Evolutionary conservation across 352 stramenopile genomes (phyloP).

Genomic region (Globisporangium sylvaticum): DNA sequence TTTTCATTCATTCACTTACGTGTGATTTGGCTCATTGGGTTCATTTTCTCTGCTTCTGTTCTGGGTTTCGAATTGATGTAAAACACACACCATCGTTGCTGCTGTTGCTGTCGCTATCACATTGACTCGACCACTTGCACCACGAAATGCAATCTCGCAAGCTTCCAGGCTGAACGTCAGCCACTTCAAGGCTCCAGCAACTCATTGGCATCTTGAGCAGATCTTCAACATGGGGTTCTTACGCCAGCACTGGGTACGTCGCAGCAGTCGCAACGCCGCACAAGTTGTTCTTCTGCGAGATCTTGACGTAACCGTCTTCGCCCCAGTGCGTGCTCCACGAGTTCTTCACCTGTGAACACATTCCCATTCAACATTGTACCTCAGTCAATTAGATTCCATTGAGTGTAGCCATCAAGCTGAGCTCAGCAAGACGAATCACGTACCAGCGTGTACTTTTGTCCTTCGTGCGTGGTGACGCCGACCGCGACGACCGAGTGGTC

Average conservation of each 20-base stretch:
- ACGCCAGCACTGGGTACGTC: conserved; percentile 74
- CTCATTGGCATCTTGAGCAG: neutral
- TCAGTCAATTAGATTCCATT: too few relatives aligned
- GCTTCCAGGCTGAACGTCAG: neutral
- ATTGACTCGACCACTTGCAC: neutral
- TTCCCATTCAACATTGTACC: too few relatives aligned
- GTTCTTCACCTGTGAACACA: conserved; percentile 80
- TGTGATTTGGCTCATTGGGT: neutral
- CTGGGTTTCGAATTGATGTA: neutral
- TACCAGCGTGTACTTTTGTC: conserved; percentile 90
- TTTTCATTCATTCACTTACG: neutral
- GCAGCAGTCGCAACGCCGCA: conserved; percentile 92
- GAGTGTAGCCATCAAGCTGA: too few relatives aligned
- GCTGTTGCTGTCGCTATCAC: neutral
- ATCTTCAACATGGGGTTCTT: conserved; percentile 2
- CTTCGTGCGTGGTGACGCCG: conserved; percentile 84
- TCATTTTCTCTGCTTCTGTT: neutral
- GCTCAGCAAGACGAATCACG: too few relatives aligned
- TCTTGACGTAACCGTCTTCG: conserved; percentile 91
- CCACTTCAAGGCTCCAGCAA: neutral
- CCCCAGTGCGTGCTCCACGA: conserved; percentile 93
- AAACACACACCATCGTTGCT: neutral
- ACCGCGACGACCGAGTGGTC: conserved; percentile 92
- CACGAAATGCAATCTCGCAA: neutral
- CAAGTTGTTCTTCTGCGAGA: conserved; percentile 91